A percentile compares a stretch with the other conserved stretches of the same genome.
Evolutionary conservation across 495 filamentous ascomycete genomes (phyloP).

Genomic region (Aspergillus conjunctus): DNA sequence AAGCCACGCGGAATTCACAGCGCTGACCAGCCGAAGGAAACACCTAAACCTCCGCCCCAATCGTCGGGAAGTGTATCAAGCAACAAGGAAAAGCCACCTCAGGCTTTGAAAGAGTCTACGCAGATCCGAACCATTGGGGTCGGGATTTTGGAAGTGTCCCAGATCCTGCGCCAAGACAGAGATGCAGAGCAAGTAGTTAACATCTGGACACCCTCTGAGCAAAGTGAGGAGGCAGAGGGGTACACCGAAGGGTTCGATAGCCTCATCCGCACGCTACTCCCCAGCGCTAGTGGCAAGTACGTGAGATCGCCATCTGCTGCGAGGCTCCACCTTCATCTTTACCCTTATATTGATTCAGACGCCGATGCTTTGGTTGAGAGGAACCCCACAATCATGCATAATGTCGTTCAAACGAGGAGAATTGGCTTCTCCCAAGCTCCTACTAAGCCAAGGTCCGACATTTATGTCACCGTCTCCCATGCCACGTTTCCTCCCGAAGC

Average conservation of each 20-base stretch:
- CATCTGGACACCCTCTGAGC: constrained; percentile 72
- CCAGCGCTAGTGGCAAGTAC: constrained; percentile 71
- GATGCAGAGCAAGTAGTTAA: constrained; percentile 76
- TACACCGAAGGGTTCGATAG: constrained; percentile 70
- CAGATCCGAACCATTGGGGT: constrained; percentile 74
- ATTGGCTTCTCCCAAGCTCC: constrained; percentile 96
- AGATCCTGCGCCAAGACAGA: constrained; percentile 71
- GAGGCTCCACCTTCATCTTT: constrained; percentile 72
- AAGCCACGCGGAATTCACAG: constrained; percentile 38
- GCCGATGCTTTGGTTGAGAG: constrained; percentile 76
- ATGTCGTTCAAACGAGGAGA: constrained; percentile 75
- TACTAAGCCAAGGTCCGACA: constrained; percentile 83
- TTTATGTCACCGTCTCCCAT: constrained; percentile 84
- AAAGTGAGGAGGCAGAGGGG: constrained; percentile 55
- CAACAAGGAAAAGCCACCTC: constrained; percentile 47
- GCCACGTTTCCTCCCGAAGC: constrained; percentile 75
- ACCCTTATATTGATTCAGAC: constrained; percentile 73
- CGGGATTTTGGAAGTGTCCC: constrained; percentile 78
- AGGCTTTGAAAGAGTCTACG: constrained; percentile 46
- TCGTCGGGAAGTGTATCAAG: constrained; percentile 62
- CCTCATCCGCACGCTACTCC: constrained; percentile 71
- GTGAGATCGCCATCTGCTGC: constrained; percentile 70
- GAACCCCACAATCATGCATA: constrained; percentile 86
- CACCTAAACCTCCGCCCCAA: constrained; percentile 45
- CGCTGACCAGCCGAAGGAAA: constrained; percentile 45